These are phyloP conservation scores for Hydnomerulius pinastri DNA, from an alignment of 768 basidiomycete genomes.

Conservation along the genomic window DNA sequence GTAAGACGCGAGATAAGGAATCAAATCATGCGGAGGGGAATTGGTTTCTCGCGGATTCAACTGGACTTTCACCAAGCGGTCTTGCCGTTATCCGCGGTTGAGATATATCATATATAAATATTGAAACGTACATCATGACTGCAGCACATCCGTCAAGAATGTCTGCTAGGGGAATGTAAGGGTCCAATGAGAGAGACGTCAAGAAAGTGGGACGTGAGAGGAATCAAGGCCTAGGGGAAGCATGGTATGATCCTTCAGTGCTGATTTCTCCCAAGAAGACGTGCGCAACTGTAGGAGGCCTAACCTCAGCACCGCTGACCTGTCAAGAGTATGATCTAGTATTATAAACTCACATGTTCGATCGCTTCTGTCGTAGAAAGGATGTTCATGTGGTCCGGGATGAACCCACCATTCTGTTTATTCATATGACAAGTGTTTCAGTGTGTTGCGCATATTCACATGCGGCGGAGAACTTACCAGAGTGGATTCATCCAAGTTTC, in stretches of 20 bases:
- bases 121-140: background rate
- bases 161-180: too few relatives aligned
- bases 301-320: background rate
- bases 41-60: too few relatives aligned
- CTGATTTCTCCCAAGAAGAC: conserved; percentile 49
- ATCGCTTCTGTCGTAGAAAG: conserved; percentile 57
- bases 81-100: too few relatives aligned
- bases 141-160: background rate
- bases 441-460: background rate
- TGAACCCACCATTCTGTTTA: conserved; percentile 48
- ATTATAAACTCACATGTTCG: conserved; percentile 48
- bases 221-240: conserved; percentile 57
- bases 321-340: too few relatives aligned
- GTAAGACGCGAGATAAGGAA: too few relatives aligned
- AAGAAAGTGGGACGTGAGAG: conserved; percentile 19
- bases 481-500: conserved; percentile 64
- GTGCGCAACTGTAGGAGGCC: conserved; percentile 49
- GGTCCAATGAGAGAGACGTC: background rate
- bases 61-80: too few relatives aligned
- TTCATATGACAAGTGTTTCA: background rate
- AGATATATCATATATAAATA: background rate
- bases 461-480: conserved; percentile 45
- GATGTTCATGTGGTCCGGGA: conserved; percentile 81
- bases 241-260: conserved; percentile 51
- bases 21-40: too few relatives aligned